Evolutionary conservation across 2,329 filamentous ascomycete species (phyloP).

Genomic region (Aspergillaceae sp.): DNA sequence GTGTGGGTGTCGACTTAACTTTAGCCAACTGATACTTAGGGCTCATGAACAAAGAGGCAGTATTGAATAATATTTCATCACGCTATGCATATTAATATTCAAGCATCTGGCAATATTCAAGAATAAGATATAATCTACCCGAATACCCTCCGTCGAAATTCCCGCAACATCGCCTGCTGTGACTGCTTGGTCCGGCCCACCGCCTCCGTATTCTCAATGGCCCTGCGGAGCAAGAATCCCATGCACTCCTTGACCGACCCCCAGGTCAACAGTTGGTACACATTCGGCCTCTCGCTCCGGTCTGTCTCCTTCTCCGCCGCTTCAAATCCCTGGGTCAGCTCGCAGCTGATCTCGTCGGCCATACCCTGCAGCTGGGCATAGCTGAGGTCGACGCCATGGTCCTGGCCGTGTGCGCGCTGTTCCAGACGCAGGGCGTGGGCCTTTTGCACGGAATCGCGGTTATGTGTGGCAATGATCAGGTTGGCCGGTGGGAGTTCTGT

Average conservation of each 20-base stretch:
- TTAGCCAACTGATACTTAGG: too few relatives aligned
- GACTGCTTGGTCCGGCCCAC: conserved; percentile 44
- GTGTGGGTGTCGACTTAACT: too few relatives aligned
- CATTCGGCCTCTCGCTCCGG: conserved; percentile 33
- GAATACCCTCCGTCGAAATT: conserved; percentile 25
- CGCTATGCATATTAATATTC: not conserved
- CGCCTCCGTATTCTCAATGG: conserved; percentile 64
- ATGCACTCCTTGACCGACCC: conserved; percentile 52
- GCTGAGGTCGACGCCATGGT: conserved; percentile 37
- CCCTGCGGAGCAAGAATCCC: conserved; percentile 54
- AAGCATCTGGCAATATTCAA: not conserved
- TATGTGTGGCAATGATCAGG: conserved; percentile 54
- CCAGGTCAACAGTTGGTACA: conserved; percentile 54
- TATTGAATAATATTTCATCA: not conserved
- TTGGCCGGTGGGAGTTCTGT: conserved; percentile 37
- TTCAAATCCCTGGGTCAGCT: conserved; percentile 41
- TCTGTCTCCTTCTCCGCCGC: conserved; percentile 9
- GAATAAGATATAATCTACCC: conserved; percentile 1
- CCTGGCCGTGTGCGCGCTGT: conserved; percentile 40
- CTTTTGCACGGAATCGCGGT: conserved; percentile 44
- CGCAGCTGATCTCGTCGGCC: conserved; percentile 77
- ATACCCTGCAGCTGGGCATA: conserved; percentile 88
- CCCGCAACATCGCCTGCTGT: conserved; percentile 28
- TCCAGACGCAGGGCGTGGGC: conserved; percentile 40
- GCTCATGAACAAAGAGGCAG: too few relatives aligned